phyloP scores from a whole-genome alignment of 2,329 filamentous ascomycete species.

The Penicillium freii region DNA sequence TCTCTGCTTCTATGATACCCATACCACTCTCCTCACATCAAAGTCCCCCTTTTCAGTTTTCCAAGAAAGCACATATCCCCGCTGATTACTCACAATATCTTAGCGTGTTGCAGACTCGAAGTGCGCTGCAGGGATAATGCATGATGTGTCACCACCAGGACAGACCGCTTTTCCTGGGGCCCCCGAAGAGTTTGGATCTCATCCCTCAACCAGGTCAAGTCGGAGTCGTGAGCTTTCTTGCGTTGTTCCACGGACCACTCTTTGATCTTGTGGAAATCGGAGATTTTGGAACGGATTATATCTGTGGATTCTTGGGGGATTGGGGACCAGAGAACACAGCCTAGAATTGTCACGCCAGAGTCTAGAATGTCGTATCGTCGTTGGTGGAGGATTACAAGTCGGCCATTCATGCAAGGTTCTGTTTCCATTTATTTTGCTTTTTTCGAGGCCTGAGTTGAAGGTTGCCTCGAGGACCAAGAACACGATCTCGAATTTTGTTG shows the following conservation, averaged over 20 bases:
- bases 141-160: conserved; percentile 59
- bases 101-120: conserved; percentile 50
- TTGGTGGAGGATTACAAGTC: conserved; percentile 29
- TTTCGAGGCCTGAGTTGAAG: conserved; percentile 22
- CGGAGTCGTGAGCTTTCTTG: conserved; percentile 49
- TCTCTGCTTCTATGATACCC: neutral
- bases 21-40: too few relatives aligned
- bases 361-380: conserved; percentile 26
- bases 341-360: conserved; percentile 51
- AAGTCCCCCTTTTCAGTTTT: neutral
- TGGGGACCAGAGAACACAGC: conserved; percentile 58
- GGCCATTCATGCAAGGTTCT: conserved; percentile 27
- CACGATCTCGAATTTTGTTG: conserved; percentile 24
- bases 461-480: conserved; percentile 24
- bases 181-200: conserved; percentile 32
- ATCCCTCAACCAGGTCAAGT: conserved; percentile 52
- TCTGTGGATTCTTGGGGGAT: conserved; percentile 43
- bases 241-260: conserved; percentile 53
- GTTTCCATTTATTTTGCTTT: conserved; percentile 28
- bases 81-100: conserved; percentile 48
- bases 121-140: conserved; percentile 53
- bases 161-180: conserved; percentile 6
- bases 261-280: conserved; percentile 56
- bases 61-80: conserved; percentile 40
- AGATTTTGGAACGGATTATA: conserved; percentile 47